These are phyloP conservation scores for Aureobasidium sp. DNA, from an alignment of 2,329 filamentous ascomycete genomes.

Conservation along the genomic window DNA sequence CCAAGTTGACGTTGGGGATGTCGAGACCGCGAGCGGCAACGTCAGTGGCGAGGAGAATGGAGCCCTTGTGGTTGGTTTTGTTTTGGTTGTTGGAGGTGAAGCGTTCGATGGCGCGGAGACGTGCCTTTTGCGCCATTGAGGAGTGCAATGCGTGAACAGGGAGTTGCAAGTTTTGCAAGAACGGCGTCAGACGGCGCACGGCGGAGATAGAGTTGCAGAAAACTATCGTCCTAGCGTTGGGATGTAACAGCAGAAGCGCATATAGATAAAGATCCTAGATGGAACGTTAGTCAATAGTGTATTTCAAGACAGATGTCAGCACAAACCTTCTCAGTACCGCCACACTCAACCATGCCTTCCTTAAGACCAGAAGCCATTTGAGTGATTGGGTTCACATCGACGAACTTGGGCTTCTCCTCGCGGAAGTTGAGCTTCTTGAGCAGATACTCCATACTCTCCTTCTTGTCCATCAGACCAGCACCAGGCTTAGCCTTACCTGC, in stretches of 20 bases:
- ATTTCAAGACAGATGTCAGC: background rate
- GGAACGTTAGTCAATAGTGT: slow-evolving; percentile 14
- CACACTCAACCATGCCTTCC: slow-evolving; percentile 87
- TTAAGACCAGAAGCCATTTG: slow-evolving; percentile 82
- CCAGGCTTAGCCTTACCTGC: slow-evolving; percentile 61
- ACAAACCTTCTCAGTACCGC: slow-evolving; percentile 77
- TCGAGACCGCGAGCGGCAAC: slow-evolving; percentile 88
- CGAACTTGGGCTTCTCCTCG: slow-evolving; percentile 74
- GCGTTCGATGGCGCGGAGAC: slow-evolving; percentile 82
- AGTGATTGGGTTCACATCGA: slow-evolving; percentile 81
- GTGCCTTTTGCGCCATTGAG: slow-evolving; percentile 91
- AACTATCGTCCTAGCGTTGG: slow-evolving; percentile 70
- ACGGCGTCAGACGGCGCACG: slow-evolving; percentile 74
- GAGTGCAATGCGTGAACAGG: slow-evolving; percentile 76
- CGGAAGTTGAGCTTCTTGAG: slow-evolving; percentile 83
- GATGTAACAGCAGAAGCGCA: slow-evolving; percentile 72
- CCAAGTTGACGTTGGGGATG: slow-evolving; percentile 78
- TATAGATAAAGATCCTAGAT: slow-evolving; percentile 82
- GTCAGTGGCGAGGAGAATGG: slow-evolving; percentile 82
- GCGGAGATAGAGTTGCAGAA: slow-evolving; percentile 96
- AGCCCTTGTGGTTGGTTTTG: slow-evolving; percentile 26
- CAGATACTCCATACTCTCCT: slow-evolving; percentile 86
- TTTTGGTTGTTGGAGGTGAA: slow-evolving; percentile 51
- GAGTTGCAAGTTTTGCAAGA: slow-evolving; percentile 74
- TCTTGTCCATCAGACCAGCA: slow-evolving; percentile 57